These are phyloP conservation scores for Blumeria hordei DNA, from an alignment of 2,329 filamentous ascomycete species.

Conservation along the genomic window DNA sequence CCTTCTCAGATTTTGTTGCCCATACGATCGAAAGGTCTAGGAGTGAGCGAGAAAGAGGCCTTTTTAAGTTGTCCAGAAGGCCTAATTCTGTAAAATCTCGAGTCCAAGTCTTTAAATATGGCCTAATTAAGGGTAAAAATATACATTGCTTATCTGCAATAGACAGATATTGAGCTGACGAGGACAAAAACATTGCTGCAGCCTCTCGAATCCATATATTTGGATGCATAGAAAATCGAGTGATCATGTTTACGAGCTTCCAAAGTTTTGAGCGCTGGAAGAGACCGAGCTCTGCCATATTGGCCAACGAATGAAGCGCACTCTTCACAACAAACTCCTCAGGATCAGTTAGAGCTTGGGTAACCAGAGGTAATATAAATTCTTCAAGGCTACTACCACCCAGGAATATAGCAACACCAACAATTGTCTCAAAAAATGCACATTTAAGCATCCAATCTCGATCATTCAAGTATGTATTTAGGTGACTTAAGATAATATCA, in stretches of 20 bases:
- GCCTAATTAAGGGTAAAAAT: slow-evolving; percentile 52
- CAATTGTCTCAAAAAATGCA: slow-evolving; percentile 86
- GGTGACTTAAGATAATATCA: slow-evolving; percentile 83
- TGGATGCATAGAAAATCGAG: slow-evolving; percentile 74
- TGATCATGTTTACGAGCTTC: slow-evolving; percentile 67
- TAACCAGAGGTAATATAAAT: slow-evolving; percentile 86
- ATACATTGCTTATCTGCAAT: slow-evolving; percentile 66
- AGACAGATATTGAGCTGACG: slow-evolving; percentile 51
- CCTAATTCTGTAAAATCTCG: slow-evolving; percentile 46
- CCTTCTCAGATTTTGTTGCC: slow-evolving; percentile 59
- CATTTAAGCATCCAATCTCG: slow-evolving; percentile 91
- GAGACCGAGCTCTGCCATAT: slow-evolving; percentile 69
- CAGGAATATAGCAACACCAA: slow-evolving; percentile 76
- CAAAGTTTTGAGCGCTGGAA: slow-evolving; percentile 66
- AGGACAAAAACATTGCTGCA: slow-evolving; percentile 58
- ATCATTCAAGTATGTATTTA: slow-evolving; percentile 94
- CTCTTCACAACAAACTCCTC: slow-evolving; percentile 90
- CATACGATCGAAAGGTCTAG: slow-evolving; percentile 72
- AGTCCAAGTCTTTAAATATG: slow-evolving; percentile 56
- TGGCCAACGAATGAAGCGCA: slow-evolving; percentile 65
- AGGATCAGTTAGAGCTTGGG: slow-evolving; percentile 75
- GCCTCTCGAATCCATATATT: slow-evolving; percentile 91
- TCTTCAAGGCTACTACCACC: slow-evolving; percentile 78
- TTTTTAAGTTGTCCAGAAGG: slow-evolving; percentile 62
- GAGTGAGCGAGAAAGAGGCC: slow-evolving; percentile 52